These are phyloP conservation scores for Mimosa pudica DNA, from an alignment of 306 rosid genomes.

Conservation along the genomic window DNA sequence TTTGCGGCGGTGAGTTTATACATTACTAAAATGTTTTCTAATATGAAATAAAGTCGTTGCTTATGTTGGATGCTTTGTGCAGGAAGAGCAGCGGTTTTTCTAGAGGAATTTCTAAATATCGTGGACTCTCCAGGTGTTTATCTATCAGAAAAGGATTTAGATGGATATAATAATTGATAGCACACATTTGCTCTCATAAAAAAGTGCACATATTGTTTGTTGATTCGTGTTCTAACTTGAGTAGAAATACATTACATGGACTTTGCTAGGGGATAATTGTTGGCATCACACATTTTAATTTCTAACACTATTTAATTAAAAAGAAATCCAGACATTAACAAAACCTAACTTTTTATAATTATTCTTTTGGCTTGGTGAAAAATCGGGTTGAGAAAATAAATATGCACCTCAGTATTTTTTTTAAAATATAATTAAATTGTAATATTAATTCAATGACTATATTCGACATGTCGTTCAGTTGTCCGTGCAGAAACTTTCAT, in stretches of 20 bases:
- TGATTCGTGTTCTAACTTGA: slow-evolving; percentile 9
- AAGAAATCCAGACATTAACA: too few relatives aligned
- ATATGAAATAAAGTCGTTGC: slow-evolving; percentile 10
- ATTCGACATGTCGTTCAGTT: neutral
- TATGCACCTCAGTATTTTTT: neutral
- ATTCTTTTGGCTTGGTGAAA: too few relatives aligned
- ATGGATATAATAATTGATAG: neutral
- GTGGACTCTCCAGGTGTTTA: slow-evolving; percentile 72
- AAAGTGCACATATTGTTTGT: neutral
- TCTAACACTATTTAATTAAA: too few relatives aligned
- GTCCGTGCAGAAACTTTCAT: slow-evolving; percentile 6
- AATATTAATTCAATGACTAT: neutral
- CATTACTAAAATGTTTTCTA: slow-evolving; percentile 27
- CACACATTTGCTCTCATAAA: neutral
- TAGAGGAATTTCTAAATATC: slow-evolving; percentile 77
- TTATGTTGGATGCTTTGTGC: slow-evolving; percentile 40
- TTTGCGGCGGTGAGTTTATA: slow-evolving; percentile 57
- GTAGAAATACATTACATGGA: neutral
- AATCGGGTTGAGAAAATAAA: neutral
- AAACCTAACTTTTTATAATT: too few relatives aligned
- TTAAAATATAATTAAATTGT: neutral
- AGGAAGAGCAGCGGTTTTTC: slow-evolving; percentile 91
- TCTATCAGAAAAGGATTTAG: slow-evolving; percentile 16
- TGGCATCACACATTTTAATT: neutral
- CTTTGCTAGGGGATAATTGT: neutral